Conservation (phyloP, 257 asterid genomes). For the Lycium barbarum region DNA sequence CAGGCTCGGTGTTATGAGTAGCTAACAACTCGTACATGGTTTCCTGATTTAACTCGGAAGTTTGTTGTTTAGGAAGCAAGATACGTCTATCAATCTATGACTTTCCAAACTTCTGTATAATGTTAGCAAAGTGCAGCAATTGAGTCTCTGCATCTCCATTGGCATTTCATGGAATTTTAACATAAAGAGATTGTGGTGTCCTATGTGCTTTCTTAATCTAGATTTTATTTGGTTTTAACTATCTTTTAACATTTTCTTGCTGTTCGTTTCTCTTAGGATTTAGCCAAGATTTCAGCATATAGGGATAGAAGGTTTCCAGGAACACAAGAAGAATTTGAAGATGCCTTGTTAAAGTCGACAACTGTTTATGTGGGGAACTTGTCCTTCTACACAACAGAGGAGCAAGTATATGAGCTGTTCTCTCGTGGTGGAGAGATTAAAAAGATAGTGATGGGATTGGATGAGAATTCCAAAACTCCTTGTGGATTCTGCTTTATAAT, state of each 20-base stretch:
- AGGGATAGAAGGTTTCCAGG: constrained; percentile 93
- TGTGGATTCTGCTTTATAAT: constrained; percentile 94
- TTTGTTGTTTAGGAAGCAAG: background rate
- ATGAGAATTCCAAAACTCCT: constrained; percentile 87
- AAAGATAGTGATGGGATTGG: constrained; percentile 93
- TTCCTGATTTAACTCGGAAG: no score
- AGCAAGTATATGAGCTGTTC: constrained; percentile 91
- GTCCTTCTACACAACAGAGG: constrained; percentile 96
- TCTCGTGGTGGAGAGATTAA: constrained; percentile 90
- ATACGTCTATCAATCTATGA: background rate
- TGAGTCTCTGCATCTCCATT: no score
- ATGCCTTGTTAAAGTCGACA: constrained; percentile 67
- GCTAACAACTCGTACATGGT: background rate
- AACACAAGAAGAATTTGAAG: constrained; percentile 87
- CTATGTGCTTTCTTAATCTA: background rate
- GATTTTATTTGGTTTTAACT: background rate
- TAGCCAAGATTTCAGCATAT: constrained; percentile 79
- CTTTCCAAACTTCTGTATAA: background rate
- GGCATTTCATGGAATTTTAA: background rate
- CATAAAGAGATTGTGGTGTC: background rate
- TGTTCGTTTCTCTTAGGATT: constrained; percentile 56
- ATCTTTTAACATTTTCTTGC: background rate
- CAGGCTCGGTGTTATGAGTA: background rate
- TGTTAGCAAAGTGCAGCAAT: background rate
- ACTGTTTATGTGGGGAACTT: constrained; percentile 86